Evolutionary conservation across 352 stramenopile genomes (phyloP).

Genomic region (Bremia lactucae): DNA sequence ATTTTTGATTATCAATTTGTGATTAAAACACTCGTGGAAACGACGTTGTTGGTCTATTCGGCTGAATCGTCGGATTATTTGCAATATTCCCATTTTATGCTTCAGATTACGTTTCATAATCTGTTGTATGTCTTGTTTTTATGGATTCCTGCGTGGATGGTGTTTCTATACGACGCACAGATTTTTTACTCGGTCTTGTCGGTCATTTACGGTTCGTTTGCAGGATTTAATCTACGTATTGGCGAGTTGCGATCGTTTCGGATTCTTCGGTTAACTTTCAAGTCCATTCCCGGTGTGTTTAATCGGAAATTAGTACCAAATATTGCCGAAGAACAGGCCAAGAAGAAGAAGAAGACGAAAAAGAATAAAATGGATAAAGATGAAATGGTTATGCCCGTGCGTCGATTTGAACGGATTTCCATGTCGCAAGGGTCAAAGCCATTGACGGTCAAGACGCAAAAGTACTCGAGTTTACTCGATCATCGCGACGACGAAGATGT

Average conservation of each 20-base stretch:
- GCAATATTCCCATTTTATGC: conserved; percentile 76
- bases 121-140: conserved; percentile 71
- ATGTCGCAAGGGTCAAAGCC: conserved; percentile 70
- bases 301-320: conserved; percentile 82
- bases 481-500: conserved; percentile 40
- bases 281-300: conserved; percentile 74
- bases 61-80: conserved; percentile 53
- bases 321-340: conserved; percentile 66
- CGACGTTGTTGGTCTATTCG: conserved; percentile 78
- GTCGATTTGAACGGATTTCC: conserved; percentile 71
- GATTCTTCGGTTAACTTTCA: conserved; percentile 72
- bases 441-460: conserved; percentile 72
- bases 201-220: conserved; percentile 69
- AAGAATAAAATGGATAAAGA: conserved; percentile 40
- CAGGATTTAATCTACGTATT: conserved; percentile 75
- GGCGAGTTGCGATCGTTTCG: conserved; percentile 78
- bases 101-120: conserved; percentile 73
- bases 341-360: conserved; percentile 50
- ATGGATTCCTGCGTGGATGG: conserved; percentile 75
- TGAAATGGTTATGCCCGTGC: conserved; percentile 46
- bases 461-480: conserved; percentile 65
- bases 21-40: conserved; percentile 71
- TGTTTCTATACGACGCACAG: conserved; percentile 79
- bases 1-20: conserved; percentile 83
- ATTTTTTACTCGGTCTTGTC: conserved; percentile 79